A percentile compares a stretch with the other conserved stretches of the same genome.
phyloP scores from a whole-genome alignment of 225 moss, liverwort and hornwort genomes.

The Neckera pumila region DNA sequence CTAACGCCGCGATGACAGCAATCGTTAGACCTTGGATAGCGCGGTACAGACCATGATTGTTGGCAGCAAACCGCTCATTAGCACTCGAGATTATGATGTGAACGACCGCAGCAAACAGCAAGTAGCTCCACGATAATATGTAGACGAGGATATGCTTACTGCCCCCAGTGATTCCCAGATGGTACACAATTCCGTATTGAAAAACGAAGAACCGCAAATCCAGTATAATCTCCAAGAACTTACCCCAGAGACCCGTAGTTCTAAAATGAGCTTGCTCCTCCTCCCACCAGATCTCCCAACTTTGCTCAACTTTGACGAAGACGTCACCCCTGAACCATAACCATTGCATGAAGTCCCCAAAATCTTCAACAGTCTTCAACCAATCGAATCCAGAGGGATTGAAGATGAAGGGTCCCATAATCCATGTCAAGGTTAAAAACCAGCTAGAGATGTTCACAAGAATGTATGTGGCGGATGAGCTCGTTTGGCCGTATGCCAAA shows the following conservation, averaged over 20 bases:
- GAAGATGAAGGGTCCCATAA: slow-evolving; percentile 80
- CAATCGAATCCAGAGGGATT: slow-evolving; percentile 97
- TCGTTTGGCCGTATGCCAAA: slow-evolving; percentile 51
- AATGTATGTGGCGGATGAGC: slow-evolving; percentile 49
- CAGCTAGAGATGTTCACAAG: slow-evolving; percentile 84
- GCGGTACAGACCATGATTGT: slow-evolving; percentile 52
- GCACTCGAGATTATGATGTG: slow-evolving; percentile 45
- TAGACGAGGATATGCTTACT: slow-evolving; percentile 63
- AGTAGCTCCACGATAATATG: slow-evolving; percentile 73
- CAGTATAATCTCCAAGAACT: slow-evolving; percentile 59
- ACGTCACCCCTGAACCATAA: slow-evolving; percentile 76
- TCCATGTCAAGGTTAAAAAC: slow-evolving; percentile 88
- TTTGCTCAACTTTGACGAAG: slow-evolving; percentile 56
- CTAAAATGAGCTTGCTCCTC: slow-evolving; percentile 76
- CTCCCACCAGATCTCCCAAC: slow-evolving; percentile 95
- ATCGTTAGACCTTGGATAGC: slow-evolving; percentile 54
- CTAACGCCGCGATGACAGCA: slow-evolving; percentile 16
- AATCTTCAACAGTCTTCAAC: slow-evolving; percentile 87
- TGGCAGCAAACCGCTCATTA: slow-evolving; percentile 55
- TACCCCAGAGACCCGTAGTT: slow-evolving; percentile 77
- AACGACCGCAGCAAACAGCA: slow-evolving; percentile 49
- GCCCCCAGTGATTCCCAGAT: slow-evolving; percentile 37
- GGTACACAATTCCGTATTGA: slow-evolving; percentile 87
- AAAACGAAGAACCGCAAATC: slow-evolving; percentile 82
- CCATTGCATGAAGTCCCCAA: slow-evolving; percentile 83